phyloP scores from a whole-genome alignment of 257 asterid genomes.

The Datura wrightii region DNA sequence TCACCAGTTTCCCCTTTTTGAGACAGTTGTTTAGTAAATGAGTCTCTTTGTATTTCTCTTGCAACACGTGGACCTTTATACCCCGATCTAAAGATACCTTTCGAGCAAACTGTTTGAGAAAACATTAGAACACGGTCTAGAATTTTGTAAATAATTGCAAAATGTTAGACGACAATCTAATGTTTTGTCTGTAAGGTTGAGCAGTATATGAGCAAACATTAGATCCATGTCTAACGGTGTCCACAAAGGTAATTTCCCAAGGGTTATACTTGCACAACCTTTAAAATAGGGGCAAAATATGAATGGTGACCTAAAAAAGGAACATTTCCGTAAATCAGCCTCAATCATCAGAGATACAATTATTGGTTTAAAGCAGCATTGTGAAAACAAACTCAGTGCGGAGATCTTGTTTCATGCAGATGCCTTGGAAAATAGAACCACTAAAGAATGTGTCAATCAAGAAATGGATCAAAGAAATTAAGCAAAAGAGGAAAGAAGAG shows the following conservation, averaged over 20 bases:
- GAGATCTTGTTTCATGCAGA: constrained; percentile 49
- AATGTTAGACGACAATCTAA: background rate
- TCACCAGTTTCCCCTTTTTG: background rate
- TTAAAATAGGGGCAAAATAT: background rate
- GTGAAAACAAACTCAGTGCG: background rate
- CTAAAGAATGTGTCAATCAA: constrained; percentile 67
- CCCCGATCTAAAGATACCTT: background rate
- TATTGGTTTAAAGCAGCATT: background rate
- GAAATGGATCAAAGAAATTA: constrained; percentile 88
- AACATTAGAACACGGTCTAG: background rate
- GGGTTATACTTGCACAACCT: background rate
- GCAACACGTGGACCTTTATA: background rate
- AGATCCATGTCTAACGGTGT: background rate
- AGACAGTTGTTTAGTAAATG: background rate
- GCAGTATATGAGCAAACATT: background rate
- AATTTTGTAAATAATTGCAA: background rate
- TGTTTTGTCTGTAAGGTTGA: background rate
- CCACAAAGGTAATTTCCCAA: background rate
- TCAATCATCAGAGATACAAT: background rate
- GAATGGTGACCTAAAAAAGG: background rate
- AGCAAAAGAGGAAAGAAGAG: constrained; percentile 73
- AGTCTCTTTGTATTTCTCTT: background rate
- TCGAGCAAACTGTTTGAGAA: background rate
- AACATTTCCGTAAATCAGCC: background rate
- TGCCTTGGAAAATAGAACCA: constrained; percentile 73